Base-by-base conservation (phyloP, 306 rosid species). In the Pyrus betulifolia region DNA sequence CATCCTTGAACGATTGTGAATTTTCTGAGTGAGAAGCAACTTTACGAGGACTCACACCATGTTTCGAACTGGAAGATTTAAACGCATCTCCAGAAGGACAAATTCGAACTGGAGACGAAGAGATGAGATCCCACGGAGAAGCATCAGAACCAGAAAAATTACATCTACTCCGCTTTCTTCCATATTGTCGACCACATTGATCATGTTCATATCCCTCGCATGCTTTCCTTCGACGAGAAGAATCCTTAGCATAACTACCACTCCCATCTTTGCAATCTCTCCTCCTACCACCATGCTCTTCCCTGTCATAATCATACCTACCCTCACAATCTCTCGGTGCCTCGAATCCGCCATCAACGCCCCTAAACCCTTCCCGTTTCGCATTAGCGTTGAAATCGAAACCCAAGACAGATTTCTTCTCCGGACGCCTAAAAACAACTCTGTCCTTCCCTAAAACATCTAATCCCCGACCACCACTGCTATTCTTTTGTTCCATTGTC, bases 71-170 rank as follows among this genome's bases (percentile, higher is more conserved):
- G 77, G 88, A 90, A 78, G 88, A 84, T 64, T 80, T 89, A 55
- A 79, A 76, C 64, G 96, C 80, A 61, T 88, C 81, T 69, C 96
- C 96, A 78, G 96, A 84, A 80, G 97, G 92, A 27, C 95, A 93
- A 62, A 92, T 84, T 55, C 88, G 90, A 80, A 88, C 79, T 35
- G 97, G 98, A 51, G 97, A 89, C 25, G 95, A 93, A 69, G 96
- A 90, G 45, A 89, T 79, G 30, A 86, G 85, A 82, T 95, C 97
- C 98, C 97, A 95, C 22, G 96, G 95, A 75, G 96, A 94, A 79
- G 82, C 55, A 49, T 15, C 21, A 49, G 55, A 49, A 15, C 2
- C 55, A 2, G 55, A 49, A 49, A 49, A 14, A 67, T 89, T 94
- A 76, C 82, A 79, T 92, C 93, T 84, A 80, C 77, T 79, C 76